These are phyloP conservation scores for Coriaria nepalensis DNA, from an alignment of 306 rosid genomes.

Conservation along the genomic window DNA sequence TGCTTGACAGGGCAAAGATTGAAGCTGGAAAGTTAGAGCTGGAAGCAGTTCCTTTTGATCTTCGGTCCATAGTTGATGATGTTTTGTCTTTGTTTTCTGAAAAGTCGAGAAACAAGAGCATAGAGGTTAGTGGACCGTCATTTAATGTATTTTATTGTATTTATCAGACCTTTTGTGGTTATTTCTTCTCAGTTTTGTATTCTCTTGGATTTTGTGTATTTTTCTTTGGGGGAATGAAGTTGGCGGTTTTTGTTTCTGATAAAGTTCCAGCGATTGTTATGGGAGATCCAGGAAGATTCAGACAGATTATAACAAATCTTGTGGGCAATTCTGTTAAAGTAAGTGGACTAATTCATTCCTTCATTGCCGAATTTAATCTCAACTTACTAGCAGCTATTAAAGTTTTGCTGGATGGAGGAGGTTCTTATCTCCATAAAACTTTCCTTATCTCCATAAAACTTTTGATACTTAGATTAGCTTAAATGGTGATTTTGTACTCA, in stretches of 20 bases:
- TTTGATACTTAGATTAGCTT: too few relatives aligned
- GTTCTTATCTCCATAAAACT: too few relatives aligned
- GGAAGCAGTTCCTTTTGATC: conserved; percentile 86
- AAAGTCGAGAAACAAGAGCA: conserved; percentile 79
- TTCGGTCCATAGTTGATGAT: conserved; percentile 85
- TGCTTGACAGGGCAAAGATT: conserved; percentile 94
- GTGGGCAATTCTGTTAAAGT: conserved; percentile 97
- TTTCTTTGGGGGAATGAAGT: conserved; percentile 32
- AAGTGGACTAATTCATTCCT: conserved; percentile 18
- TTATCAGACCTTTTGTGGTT: conserved; percentile 3
- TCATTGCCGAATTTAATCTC: background rate
- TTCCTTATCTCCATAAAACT: too few relatives aligned
- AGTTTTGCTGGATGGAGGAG: too few relatives aligned
- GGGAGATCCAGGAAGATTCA: conserved; percentile 97
- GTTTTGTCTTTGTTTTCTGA: conserved; percentile 94
- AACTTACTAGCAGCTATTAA: too few relatives aligned
- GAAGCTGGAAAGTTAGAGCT: conserved; percentile 95
- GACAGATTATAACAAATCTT: conserved; percentile 90
- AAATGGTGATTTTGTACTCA: too few relatives aligned
- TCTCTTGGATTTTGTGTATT: too few relatives aligned
- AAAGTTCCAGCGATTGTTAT: conserved; percentile 77
- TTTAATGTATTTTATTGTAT: background rate
- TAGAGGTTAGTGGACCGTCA: conserved; percentile 50
- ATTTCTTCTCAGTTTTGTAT: background rate
- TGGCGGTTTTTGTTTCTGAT: conserved; percentile 93